Base-by-base conservation (phyloP, 148 eudicot species). In the Dianthus caryophyllus region DNA sequence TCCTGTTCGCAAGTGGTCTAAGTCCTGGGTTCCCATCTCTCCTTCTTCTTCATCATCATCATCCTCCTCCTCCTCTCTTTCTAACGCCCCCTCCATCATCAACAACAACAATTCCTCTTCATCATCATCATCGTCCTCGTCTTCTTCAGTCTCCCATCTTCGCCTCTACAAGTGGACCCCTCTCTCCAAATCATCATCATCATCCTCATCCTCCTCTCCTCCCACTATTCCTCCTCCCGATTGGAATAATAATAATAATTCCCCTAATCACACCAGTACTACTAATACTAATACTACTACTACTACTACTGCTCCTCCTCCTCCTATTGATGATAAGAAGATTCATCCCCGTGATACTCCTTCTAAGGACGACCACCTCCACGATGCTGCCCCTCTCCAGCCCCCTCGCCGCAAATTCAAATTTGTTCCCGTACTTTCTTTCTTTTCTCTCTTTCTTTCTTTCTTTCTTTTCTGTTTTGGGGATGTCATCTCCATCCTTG, bases 151-250 rank as follows among this genome's bases (percentile, higher is more conserved):
- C 44, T 41, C 44, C 44, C 44, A 41, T 9, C 58, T 53, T 11
- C 58, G 58, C 11, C 58, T 53, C 29, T 53, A 22, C 58, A 53
- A 53, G 58, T 53, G 58, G 58, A 53, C 58, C 58, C 58, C 58
- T 9, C 44, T 41, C 44, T 41, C 44, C 5, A 41, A 41, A 41
- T 13, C 6, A 9, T 4, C 44, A 1, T 41, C 44, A n/a, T n/a
- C n/a, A 41, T 13, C 6, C 44, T 4, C 44, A 1, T 41, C 44
- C 12, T 41, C 44, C 12, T 41, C 44, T 41, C 1, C 44, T 41
- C 1, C 44, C 12, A 33, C 39, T 33, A 33, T 8, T 33, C 3
- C 39, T n/a, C n/a, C n/a, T n/a, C n/a, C n/a, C n/a, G n/a, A n/a
- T n/a, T n/a, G n/a, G n/a, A n/a, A n/a, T n/a, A n/a, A n/a, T n/a